Conservation (phyloP, 2,329 filamentous ascomycete species). For the Colletotrichum liriopes region DNA sequence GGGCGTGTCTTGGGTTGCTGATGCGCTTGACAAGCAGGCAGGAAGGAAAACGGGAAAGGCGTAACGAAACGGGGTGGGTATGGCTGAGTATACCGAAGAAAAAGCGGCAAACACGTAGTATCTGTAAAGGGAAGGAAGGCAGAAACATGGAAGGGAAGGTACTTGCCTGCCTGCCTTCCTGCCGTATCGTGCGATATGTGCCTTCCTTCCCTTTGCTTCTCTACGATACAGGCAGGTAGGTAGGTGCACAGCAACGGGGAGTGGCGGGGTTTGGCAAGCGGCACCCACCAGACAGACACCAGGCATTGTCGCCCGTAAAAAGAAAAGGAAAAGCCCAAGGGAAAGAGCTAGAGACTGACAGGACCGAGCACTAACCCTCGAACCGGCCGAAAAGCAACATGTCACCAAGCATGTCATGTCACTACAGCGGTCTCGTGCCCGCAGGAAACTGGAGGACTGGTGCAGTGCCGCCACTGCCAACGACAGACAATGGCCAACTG, state of each 20-base stretch:
- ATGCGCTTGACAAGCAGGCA: conserved; percentile 4
- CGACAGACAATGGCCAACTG: not conserved
- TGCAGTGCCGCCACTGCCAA: conserved; percentile 11
- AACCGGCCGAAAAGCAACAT: not conserved
- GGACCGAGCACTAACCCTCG: conserved; percentile 4
- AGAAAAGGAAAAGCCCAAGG: too few species aligned
- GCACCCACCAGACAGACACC: not conserved
- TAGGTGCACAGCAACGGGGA: not conserved
- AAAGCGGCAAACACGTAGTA: conserved; percentile 17
- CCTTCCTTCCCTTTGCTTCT: not conserved
- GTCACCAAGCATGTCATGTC: not conserved
- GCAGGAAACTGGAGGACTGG: conserved; percentile 19
- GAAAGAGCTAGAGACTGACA: not conserved
- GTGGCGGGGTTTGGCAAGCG: conserved; percentile 1
- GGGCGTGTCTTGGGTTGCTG: conserved; percentile 1
- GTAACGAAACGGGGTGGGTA: not conserved
- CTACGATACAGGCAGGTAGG: not conserved
- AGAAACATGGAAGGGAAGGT: not conserved
- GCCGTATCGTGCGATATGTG: not conserved
- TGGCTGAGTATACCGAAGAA: conserved; percentile 11
- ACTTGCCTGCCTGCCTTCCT: not conserved
- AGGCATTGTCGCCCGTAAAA: too few species aligned
- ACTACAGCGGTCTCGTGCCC: conserved; percentile 27
- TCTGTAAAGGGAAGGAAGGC: not conserved
- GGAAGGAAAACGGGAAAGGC: conserved; percentile 4